Evolutionary conservation across 352 stramenopile species (phyloP), one percentile per base, ranked within the genome.

Genomic region (Pythium dissotocum): DNA sequence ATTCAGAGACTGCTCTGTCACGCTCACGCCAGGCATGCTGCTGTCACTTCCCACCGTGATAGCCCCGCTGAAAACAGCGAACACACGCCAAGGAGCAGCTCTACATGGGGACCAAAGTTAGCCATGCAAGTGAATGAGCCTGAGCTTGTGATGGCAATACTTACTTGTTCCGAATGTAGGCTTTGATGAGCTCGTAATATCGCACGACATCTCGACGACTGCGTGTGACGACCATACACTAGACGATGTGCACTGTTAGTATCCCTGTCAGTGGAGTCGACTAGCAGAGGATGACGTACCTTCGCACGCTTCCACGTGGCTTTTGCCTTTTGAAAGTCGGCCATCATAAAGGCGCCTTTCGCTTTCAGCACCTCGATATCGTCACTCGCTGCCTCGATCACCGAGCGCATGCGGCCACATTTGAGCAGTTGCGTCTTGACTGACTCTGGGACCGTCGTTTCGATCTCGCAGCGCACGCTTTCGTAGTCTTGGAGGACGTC

Each of bases 221-320:
- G 8, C 85, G 84, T 16, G 83, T 78, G n/a, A 94, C 84, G 21
- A 95, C 80, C 83, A 95, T 91, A 42, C 83, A 91, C 79, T 95
- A 54, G 4, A 32, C 38, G 14, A n/a, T 3, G 13, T 13, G 35
- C 21, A 53, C 21, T 1, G 10, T 61, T 6, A 36, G n/a, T 28
- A 14, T 44, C 32, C 6, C 4, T 36, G 10, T 51, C 12, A 40
- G 18, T 44, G 1, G 10, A 40, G 1, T 44, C 28, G 28, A 30
- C 28, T 30, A 30, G 2, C 28, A 30, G 28, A 30, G 28, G 28
- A 4, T 30, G 28, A 30, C 28, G 18, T 53, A 85, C 77, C 70
- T 88, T 87, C 33, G 76, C 65, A 1, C 70, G 65, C 8, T 61
- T 57, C 40, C 63, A 76, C 26, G 48, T 52, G 0, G 55, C 28